phyloP scores from a whole-genome alignment of 257 asterid species.

The Fraxinus anomala region DNA sequence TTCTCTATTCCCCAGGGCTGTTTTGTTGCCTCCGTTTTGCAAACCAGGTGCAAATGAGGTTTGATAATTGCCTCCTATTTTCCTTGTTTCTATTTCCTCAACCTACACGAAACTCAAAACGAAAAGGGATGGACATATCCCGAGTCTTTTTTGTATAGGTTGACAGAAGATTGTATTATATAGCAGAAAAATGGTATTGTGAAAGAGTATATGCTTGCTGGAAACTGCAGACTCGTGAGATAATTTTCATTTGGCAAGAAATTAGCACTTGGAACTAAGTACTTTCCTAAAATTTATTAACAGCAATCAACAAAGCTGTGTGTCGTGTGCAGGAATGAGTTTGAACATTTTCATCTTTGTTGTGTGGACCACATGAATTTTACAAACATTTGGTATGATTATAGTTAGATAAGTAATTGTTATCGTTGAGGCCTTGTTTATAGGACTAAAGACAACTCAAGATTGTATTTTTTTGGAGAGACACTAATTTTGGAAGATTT shows the following conservation, averaged over 20 bases:
- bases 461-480: too few relatives aligned
- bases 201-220: slow-evolving; percentile 1
- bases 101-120: slow-evolving; percentile 25
- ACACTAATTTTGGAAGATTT: too few relatives aligned
- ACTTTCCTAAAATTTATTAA: background rate
- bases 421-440: too few relatives aligned
- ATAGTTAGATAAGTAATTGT: too few relatives aligned
- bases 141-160: slow-evolving; percentile 35
- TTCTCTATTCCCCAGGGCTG: slow-evolving; percentile 20
- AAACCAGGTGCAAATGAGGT: slow-evolving; percentile 23
- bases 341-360: background rate
- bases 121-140: slow-evolving; percentile 30
- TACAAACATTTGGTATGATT: background rate
- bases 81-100: slow-evolving; percentile 11
- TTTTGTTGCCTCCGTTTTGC: slow-evolving; percentile 18
- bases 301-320: background rate
- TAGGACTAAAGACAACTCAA: too few relatives aligned
- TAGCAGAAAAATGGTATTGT: slow-evolving; percentile 25
- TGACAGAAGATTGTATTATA: slow-evolving; percentile 48
- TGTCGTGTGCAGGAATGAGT: background rate
- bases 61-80: background rate
- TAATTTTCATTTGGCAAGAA: slow-evolving; percentile 4
- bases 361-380: background rate
- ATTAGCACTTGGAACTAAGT: background rate
- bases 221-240: background rate